Base-by-base conservation (phyloP, 768 basidiomycete genomes). In the Collybia sp. region DNA sequence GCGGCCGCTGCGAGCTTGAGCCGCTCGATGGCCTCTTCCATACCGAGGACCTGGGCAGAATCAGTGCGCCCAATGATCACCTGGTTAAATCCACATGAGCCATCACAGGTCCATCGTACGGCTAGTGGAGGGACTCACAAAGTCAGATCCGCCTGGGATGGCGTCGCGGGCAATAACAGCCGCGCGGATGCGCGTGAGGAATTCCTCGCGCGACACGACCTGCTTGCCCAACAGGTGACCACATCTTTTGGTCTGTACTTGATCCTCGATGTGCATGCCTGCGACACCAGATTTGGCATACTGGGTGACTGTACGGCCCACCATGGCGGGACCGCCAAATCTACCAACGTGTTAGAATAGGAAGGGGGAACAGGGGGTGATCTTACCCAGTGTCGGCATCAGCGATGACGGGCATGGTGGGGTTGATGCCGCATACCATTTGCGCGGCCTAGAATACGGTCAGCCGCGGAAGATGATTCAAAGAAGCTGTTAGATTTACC, bases 201-300 rank as follows among this genome's bases (percentile, higher is more conserved):
- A 85, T 57, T 85, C 87, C 56, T 88, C 85, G 1, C 84, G 76
- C 6, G 84, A 85, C 30, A 89, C 85, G 35, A 89, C 85, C 59
- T 88, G 85, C 63, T 90, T 90, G 41, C 88, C 87, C 58, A 86
- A 71, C 38, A 89, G 65, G 58, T 89, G 88, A 1, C 88, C 86
- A 49, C 86, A 89, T 45, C 86, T 77, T 62, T 88, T 88, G 1
- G 84, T 88, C 59, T 88, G 87, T 1, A 88, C 84, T 64, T 89
- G 86, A 56, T 88, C 86, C 62, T 89, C 86, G 32, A 89, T 88
- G 59, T 89, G 86, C 55, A 86, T 71, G 3, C 70, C 87, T 12
- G 86, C 87, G 15, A 88, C 79, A 25, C 87, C 86, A 12, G 83
- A 77, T 39, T 75, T 74, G 4, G 67, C 76, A 50, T 88, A 88